phyloP scores from a whole-genome alignment of 202 grass and related monocot species.

The Eragrostis tef region DNA sequence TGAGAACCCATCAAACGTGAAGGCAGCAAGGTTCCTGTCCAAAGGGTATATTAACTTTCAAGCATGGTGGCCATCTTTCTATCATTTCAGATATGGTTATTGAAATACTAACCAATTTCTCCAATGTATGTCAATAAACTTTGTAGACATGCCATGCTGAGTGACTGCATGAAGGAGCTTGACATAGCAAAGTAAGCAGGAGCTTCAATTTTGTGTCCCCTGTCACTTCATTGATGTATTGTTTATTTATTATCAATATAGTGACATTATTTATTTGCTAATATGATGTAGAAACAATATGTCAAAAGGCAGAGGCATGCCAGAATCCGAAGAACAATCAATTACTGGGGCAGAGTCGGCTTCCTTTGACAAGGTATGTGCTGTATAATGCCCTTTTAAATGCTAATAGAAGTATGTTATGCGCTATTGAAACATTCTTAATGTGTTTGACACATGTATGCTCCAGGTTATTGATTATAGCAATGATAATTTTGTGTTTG shows the following conservation, averaged over 20 bases:
- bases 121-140: slow-evolving; percentile 37
- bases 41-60: slow-evolving; percentile 67
- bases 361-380: slow-evolving; percentile 91
- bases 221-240: slow-evolving; percentile 20
- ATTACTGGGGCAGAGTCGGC: slow-evolving; percentile 56
- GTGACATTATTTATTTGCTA: slow-evolving; percentile 39
- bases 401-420: slow-evolving; percentile 25
- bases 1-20: slow-evolving; percentile 93
- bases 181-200: slow-evolving; percentile 70
- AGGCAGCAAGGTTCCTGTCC: slow-evolving; percentile 81
- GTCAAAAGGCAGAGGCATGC: slow-evolving; percentile 49
- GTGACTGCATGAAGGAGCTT: slow-evolving; percentile 78
- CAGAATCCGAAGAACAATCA: slow-evolving; percentile 44
- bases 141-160: slow-evolving; percentile 82
- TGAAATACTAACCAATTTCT: slow-evolving; percentile 34
- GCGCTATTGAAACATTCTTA: slow-evolving; percentile 10
- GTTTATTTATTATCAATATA: slow-evolving; percentile 12
- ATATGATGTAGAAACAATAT: slow-evolving; percentile 56
- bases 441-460: slow-evolving; percentile 1
- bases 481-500: neutral
- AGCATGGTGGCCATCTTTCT: slow-evolving; percentile 30
- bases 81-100: slow-evolving; percentile 36
- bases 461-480: slow-evolving; percentile 13
- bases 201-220: slow-evolving; percentile 32
- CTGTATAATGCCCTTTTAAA: slow-evolving; percentile 31